A percentile compares a stretch with the other conserved stretches of the same genome.
phyloP scores from a whole-genome alignment of 768 basidiomycete genomes.

The Russula sp. region DNA sequence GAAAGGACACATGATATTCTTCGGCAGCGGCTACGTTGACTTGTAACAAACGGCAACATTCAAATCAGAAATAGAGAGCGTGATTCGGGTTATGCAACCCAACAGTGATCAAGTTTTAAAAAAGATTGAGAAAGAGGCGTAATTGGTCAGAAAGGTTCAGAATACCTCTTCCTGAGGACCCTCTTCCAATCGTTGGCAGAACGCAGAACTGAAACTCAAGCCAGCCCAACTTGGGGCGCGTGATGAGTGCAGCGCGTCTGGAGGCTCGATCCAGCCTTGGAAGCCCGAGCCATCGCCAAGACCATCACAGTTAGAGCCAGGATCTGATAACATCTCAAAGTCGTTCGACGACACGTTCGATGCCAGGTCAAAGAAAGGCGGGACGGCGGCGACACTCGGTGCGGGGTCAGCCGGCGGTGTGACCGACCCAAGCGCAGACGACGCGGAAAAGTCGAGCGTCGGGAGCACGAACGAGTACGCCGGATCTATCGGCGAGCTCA shows the following conservation, averaged over 20 bases:
- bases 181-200: constrained; percentile 28
- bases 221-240: constrained; percentile 26
- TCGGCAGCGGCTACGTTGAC: neutral
- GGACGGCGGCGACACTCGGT: constrained; percentile 13
- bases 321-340: constrained; percentile 7
- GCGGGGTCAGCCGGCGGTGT: constrained; percentile 15
- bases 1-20: neutral
- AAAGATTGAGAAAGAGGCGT: neutral
- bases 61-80: neutral
- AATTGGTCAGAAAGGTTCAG: constrained; percentile 8
- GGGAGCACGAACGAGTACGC: constrained; percentile 70
- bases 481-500: constrained; percentile 40
- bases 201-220: constrained; percentile 40
- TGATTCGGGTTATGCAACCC: neutral
- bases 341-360: constrained; percentile 6
- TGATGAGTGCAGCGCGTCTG: constrained; percentile 11
- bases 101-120: neutral
- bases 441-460: constrained; percentile 64
- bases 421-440: constrained; percentile 29
- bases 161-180: constrained; percentile 27
- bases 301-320: constrained; percentile 6
- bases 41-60: neutral
- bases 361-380: constrained; percentile 10
- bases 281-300: constrained; percentile 23
- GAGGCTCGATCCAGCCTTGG: constrained; percentile 19